Evolutionary conservation across 176 grass and related monocot species (phyloP), one percentile per base, ranked within the genome.

Genomic region (Chrysopogon serrulatus): DNA sequence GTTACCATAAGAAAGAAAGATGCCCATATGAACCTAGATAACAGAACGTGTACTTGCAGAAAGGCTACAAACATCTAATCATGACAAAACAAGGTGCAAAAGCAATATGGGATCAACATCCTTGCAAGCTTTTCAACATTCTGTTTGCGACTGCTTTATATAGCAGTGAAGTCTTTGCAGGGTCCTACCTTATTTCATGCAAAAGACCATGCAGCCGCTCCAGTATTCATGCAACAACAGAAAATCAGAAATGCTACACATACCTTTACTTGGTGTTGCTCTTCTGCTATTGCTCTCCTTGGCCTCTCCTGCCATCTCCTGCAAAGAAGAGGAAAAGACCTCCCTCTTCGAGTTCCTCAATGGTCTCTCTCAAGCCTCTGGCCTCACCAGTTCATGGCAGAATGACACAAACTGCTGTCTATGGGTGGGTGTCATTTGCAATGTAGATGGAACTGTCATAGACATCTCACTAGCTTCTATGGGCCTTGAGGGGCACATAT

Each of bases 341-440:
- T 79, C 27, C 36, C 87, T 90, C 56, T 83, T 90, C 13, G 10
- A 39, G 43, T 86, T 86, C 77, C 61, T 86, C 37, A 32, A 40
- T 9, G 76, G 71, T 15, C 87, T 89, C 68, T 85, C 69, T 13
- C 45, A 23, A 10, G 34, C 16, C 4, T 30, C 44, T 12, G 36
- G 83, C 42, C 77, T 89, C 6, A 4, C 41, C 14, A 36, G 31
- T 6, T 79, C 65, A 3, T 90, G 88, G 87, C 44, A 26, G 77
- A 79, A 65, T n/a, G 32, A 19, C 68, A 61, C 78, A 11, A 47
- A 91, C 71, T 87, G 89, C 74, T 91, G 89, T 65, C 0, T 2
- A 7, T 91, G 85, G 89, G 76, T 76, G 14, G 89, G 89, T 11
- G 68, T 91, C 56, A 49, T 5, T 54, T 91, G 89, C 74, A 18